Evolutionary conservation across 306 rosid species (phyloP).

Genomic region (Cotoneaster glaucophyllus): DNA sequence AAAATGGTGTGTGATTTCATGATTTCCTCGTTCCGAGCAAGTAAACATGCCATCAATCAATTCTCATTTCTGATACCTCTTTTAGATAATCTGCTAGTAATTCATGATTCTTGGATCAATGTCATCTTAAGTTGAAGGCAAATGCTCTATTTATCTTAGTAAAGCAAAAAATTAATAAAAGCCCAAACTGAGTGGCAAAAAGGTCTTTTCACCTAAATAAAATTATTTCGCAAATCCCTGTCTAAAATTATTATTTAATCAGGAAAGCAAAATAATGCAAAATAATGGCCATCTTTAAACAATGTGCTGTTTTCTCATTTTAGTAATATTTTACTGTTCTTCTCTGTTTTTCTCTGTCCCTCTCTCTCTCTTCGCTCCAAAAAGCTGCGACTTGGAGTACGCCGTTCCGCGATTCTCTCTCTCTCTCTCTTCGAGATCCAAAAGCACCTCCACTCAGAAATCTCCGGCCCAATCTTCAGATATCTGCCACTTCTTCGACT

Average conservation of each 20-base stretch:
- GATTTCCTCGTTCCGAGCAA: no score
- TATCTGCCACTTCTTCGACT: conserved; percentile 14
- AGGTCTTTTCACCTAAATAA: background rate
- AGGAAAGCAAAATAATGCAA: background rate
- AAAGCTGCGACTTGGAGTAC: conserved; percentile 31
- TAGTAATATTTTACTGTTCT: background rate
- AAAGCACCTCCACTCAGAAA: conserved; percentile 14
- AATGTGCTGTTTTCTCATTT: background rate
- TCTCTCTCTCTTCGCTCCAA: conserved; percentile 18
- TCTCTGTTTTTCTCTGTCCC: background rate
- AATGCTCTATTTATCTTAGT: background rate
- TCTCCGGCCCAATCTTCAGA: conserved; percentile 18
- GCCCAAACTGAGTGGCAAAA: background rate
- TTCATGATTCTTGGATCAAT: no score
- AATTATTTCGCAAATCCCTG: background rate
- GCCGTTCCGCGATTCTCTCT: conserved; percentile 21
- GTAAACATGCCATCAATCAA: no score
- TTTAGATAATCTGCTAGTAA: no score
- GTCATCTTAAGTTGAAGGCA: background rate
- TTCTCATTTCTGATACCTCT: no score
- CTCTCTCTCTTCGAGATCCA: conserved; percentile 26
- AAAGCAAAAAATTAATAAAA: background rate
- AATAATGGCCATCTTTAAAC: background rate
- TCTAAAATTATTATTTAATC: background rate
- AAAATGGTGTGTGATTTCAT: no score